Evolutionary conservation across 805 yeast genomes (phyloP).

Genomic region (Suhomyces vadensis): DNA sequence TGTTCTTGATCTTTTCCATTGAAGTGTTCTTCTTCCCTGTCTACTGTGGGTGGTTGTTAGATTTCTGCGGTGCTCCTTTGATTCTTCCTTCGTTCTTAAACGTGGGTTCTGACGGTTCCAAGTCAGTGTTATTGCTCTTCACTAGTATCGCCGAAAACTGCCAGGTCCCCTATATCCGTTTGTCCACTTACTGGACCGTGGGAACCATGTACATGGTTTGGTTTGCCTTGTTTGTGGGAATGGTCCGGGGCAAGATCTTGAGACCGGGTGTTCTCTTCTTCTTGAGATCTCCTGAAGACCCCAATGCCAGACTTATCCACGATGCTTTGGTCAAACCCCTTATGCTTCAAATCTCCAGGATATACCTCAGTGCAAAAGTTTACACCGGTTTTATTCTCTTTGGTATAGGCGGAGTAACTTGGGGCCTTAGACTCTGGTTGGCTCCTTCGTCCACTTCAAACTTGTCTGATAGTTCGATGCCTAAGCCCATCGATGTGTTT

Average conservation of each 20-base stretch:
- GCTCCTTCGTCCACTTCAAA: constrained; percentile 13
- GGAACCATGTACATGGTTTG: constrained; percentile 88
- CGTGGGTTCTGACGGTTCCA: constrained; percentile 5
- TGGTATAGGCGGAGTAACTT: constrained; percentile 72
- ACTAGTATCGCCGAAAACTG: constrained; percentile 22
- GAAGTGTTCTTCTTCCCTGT: constrained; percentile 87
- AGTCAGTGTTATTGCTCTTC: constrained; percentile 20
- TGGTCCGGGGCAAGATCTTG: constrained; percentile 69
- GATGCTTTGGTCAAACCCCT: constrained; percentile 84
- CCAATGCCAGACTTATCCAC: constrained; percentile 79
- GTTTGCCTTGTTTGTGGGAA: constrained; percentile 83
- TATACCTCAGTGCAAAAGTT: constrained; percentile 69
- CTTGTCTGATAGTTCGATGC: neutral
- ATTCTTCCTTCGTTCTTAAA: constrained; percentile 19
- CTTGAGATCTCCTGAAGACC: constrained; percentile 93
- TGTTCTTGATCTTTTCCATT: constrained; percentile 68
- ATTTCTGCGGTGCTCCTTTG: constrained; percentile 65
- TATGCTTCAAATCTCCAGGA: constrained; percentile 67
- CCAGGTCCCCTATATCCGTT: constrained; percentile 20
- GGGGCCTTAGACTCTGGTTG: constrained; percentile 39
- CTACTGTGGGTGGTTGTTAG: constrained; percentile 78
- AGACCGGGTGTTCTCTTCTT: constrained; percentile 90
- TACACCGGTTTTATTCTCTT: constrained; percentile 70
- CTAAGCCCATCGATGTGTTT: too few relatives aligned
- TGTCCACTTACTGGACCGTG: constrained; percentile 52